Percentiles rank a stretch among this genome's conserved stretches.
These are phyloP conservation scores for Dactylellina haptotyla DNA, from an alignment of 2,329 filamentous ascomycete genomes.

Conservation along the genomic window DNA sequence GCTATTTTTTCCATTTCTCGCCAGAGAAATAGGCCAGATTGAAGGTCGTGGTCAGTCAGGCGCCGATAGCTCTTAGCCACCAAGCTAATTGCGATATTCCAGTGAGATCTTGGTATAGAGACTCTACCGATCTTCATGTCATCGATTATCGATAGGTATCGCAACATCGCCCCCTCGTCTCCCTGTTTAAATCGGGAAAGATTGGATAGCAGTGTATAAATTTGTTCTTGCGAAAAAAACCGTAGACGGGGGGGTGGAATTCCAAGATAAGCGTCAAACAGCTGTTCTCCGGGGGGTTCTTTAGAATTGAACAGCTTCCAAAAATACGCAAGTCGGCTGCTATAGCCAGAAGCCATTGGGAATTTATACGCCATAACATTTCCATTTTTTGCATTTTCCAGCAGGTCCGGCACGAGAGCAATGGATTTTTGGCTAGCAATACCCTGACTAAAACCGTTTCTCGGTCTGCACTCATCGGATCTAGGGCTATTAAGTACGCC, in stretches of 20 bases:
- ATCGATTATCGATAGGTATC: slow-evolving; percentile 83
- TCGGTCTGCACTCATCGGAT: too few species aligned
- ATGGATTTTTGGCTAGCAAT: neutral
- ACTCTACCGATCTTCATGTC: slow-evolving; percentile 82
- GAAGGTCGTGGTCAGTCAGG: slow-evolving; percentile 70
- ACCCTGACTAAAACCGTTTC: neutral
- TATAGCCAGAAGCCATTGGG: neutral
- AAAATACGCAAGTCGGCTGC: slow-evolving; percentile 15
- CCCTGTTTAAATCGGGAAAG: slow-evolving; percentile 73
- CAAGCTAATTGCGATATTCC: slow-evolving; percentile 85
- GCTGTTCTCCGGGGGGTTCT: slow-evolving; percentile 46
- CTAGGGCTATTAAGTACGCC: too few species aligned
- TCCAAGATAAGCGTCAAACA: slow-evolving; percentile 60
- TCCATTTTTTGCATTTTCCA: neutral
- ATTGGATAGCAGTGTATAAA: slow-evolving; percentile 73
- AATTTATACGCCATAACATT: neutral
- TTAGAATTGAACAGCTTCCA: slow-evolving; percentile 41
- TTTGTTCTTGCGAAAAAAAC: slow-evolving; percentile 65
- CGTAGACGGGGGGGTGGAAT: slow-evolving; percentile 60
- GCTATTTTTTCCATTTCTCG: slow-evolving; percentile 84
- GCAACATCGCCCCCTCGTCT: slow-evolving; percentile 73
- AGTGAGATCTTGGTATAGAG: slow-evolving; percentile 74
- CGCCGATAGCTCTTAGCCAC: slow-evolving; percentile 75
- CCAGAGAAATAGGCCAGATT: slow-evolving; percentile 81
- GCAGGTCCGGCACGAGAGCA: neutral